Base-by-base conservation (phyloP, 148 eudicot genomes). In the Nyssa sinensis region DNA sequence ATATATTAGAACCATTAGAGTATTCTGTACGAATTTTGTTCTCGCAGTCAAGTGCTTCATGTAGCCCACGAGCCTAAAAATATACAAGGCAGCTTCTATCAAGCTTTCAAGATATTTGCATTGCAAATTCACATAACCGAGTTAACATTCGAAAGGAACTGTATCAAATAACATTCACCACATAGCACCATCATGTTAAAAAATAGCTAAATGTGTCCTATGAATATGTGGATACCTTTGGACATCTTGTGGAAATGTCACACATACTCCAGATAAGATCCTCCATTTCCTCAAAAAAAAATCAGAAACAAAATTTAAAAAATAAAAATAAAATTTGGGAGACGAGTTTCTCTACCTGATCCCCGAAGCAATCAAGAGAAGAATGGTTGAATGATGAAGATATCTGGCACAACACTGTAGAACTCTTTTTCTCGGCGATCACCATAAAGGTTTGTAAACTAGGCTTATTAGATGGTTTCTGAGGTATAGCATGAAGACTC, bases 381-480 rank as follows among this genome's bases (percentile, higher is more conserved):
- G 87, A 75, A 31, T 62, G 80, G 75, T 83, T 77, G 62, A 86
- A 76, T 44, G 83, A 77, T 39, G 89, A 79, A 35, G 77, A 82
- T 77, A 95, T 85, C 71, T 75, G 85, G 66, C 75, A 81, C 72
- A 90, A 64, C 11, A 77, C 69, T 60, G 80, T 55, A 64, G 91
- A 77, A 53, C 61, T 72, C 34, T 77, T 91, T 83, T 95, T 95
- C 75, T 86, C 90, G 66, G 86, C 91, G 49, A 89, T 84, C 78
- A 89, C 87, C 97, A 95, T 88, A 74, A 87, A 89, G 6, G 98
- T 95, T 68, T 75, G 79, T 62, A 95, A 83, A 71, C 81, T 79
- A 41, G 89, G 86, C 72, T 76, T 86, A 60, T 77, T 78, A 44
- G 86, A 72, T 70, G 79, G 78, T 66, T 86, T 86, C 76, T 78